phyloP scores from a whole-genome alignment of 202 grass and related monocot species.

The Schoenoplectus tabernaemontani region DNA sequence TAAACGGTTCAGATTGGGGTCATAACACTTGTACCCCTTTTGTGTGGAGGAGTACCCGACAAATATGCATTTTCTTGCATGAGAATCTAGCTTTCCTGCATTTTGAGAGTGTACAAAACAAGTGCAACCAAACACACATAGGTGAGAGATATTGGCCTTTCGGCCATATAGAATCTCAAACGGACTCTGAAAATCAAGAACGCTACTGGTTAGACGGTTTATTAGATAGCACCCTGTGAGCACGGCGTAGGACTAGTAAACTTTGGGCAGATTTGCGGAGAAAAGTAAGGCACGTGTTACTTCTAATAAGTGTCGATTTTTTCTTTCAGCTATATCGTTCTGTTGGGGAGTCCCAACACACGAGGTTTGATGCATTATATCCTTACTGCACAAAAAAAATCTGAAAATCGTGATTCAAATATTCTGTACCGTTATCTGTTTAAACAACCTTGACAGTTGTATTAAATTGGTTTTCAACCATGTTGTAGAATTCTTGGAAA shows the following conservation, averaged over 20 bases:
- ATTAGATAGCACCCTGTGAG: neutral
- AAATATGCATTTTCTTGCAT: too few relatives aligned
- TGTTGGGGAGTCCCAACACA: neutral
- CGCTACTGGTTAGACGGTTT: neutral
- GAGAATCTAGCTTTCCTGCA: too few relatives aligned
- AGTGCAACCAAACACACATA: neutral
- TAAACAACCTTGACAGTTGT: too few relatives aligned
- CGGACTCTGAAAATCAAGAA: neutral
- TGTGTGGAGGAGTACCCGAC: too few relatives aligned
- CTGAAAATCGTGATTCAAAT: too few relatives aligned
- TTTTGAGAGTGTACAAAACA: neutral
- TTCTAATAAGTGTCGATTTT: too few relatives aligned
- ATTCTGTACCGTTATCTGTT: too few relatives aligned
- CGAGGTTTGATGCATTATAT: neutral
- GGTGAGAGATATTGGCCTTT: neutral
- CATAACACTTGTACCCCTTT: too few relatives aligned
- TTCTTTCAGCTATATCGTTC: constrained; percentile 10
- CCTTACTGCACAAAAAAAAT: neutral
- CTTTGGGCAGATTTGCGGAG: neutral
- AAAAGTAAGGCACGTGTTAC: too few relatives aligned
- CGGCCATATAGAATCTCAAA: neutral
- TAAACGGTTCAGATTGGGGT: too few relatives aligned
- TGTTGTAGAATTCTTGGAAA: too few relatives aligned
- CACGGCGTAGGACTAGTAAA: neutral
- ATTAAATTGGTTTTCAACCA: too few relatives aligned